Conservation (phyloP, 2,329 filamentous ascomycete genomes). For the Grosmannia serpens region DNA sequence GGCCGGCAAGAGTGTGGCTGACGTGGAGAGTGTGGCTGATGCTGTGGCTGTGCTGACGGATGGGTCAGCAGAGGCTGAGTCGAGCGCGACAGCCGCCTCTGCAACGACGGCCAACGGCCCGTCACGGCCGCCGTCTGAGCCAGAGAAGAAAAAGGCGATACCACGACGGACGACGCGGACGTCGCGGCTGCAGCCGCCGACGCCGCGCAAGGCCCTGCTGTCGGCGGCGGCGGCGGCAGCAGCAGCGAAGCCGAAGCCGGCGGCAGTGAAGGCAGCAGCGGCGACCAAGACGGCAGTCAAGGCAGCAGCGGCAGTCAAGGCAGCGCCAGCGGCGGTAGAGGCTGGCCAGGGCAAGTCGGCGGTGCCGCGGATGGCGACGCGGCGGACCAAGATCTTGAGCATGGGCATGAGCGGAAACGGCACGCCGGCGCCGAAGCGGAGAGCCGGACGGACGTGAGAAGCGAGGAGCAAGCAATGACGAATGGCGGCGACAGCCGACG, state of each 20-base stretch:
- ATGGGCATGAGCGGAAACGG: constrained; percentile 12
- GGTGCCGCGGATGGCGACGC: constrained; percentile 8
- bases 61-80: not conserved
- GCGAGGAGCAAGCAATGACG: not conserved
- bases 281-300: constrained; percentile 1
- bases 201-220: constrained; percentile 10
- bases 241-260: not conserved
- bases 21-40: not conserved
- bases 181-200: constrained; percentile 11
- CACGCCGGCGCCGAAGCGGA: constrained; percentile 13
- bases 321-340: not conserved
- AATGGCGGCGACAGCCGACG: not conserved
- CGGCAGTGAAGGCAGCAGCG: not conserved
- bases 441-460: not conserved
- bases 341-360: not conserved
- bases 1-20: not conserved
- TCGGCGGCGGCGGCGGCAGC: not conserved
- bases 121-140: not conserved
- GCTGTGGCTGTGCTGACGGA: not conserved
- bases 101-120: not conserved
- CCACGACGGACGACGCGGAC: constrained; percentile 9
- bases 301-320: not conserved
- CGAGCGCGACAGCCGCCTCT: not conserved
- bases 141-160: constrained; percentile 5
- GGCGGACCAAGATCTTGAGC: constrained; percentile 9